A percentile compares a stretch with the other conserved stretches of the same genome.
phyloP scores from a whole-genome alignment of 129 eudicot genomes.

The Escallonia rubra region DNA sequence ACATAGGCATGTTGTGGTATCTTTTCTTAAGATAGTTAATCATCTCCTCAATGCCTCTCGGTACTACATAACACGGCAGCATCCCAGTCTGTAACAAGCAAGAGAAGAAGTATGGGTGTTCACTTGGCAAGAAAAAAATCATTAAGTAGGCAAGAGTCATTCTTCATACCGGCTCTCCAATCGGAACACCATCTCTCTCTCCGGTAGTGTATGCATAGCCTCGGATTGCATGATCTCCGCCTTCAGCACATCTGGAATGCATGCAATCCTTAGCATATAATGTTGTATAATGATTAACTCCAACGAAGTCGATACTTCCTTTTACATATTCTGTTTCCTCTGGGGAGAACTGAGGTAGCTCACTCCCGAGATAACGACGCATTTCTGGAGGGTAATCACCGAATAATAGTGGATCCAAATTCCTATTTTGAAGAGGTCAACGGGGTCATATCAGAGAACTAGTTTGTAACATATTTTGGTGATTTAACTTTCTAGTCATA shows the following conservation, averaged over 20 bases:
- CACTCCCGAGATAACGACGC: conserved; percentile 42
- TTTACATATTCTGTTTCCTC: conserved; percentile 52
- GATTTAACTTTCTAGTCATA: too few species aligned
- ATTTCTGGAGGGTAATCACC: conserved; percentile 89
- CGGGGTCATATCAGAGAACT: too few species aligned
- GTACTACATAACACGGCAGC: conserved; percentile 52
- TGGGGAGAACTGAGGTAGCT: conserved; percentile 57
- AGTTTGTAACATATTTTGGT: too few species aligned
- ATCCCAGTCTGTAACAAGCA: conserved; percentile 47
- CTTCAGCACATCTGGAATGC: conserved; percentile 36
- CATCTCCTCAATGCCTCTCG: conserved; percentile 67
- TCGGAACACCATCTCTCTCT: conserved; percentile 57
- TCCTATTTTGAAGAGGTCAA: conserved; percentile 34
- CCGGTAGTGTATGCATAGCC: conserved; percentile 45
- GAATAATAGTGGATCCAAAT: conserved; percentile 66
- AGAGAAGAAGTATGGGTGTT: background rate
- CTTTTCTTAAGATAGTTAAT: conserved; percentile 54
- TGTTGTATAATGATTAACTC: conserved; percentile 74
- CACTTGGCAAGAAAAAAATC: background rate
- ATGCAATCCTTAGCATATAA: conserved; percentile 72
- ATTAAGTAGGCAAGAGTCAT: too few species aligned
- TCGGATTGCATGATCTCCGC: conserved; percentile 39
- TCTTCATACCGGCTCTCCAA: conserved; percentile 56
- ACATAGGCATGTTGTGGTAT: conserved; percentile 76
- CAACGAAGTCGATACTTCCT: conserved; percentile 65